phyloP scores from a whole-genome alignment of 768 basidiomycete species.

The Boletus tylopilopsis region DNA sequence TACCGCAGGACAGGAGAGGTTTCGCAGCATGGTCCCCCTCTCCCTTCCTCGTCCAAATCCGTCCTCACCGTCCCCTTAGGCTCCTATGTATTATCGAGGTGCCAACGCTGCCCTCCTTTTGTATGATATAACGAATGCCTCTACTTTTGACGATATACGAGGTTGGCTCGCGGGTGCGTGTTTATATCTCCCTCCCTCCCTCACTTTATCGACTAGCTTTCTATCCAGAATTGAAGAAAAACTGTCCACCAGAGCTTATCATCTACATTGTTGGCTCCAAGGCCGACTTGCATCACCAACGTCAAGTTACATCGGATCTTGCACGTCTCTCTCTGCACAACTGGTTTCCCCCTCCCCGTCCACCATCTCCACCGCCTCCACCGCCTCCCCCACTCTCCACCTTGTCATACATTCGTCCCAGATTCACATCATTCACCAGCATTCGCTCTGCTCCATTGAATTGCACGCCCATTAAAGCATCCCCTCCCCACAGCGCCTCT shows the following conservation, averaged over 20 bases:
- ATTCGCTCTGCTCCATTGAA: constrained; percentile 59
- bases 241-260: constrained; percentile 81
- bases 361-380: constrained; percentile 63
- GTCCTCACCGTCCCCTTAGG: constrained; percentile 42
- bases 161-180: constrained; percentile 84
- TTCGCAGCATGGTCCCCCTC: constrained; percentile 76
- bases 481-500: constrained; percentile 55
- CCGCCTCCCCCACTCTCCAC: constrained; percentile 46
- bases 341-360: constrained; percentile 82
- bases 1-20: constrained; percentile 91
- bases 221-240: constrained; percentile 78
- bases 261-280: constrained; percentile 96
- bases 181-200: background rate
- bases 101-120: constrained; percentile 91
- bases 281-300: constrained; percentile 68
- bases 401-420: constrained; percentile 33
- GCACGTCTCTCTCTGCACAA: constrained; percentile 80
- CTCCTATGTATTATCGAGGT: constrained; percentile 96
- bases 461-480: constrained; percentile 40
- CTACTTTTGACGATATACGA: constrained; percentile 85
- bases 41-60: constrained; percentile 8
- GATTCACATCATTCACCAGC: constrained; percentile 40
- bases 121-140: constrained; percentile 91
- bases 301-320: constrained; percentile 77
- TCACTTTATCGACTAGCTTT: constrained; percentile 2